Conservation (phyloP, 345 rosid species). For the Euphorbia lathyris region DNA sequence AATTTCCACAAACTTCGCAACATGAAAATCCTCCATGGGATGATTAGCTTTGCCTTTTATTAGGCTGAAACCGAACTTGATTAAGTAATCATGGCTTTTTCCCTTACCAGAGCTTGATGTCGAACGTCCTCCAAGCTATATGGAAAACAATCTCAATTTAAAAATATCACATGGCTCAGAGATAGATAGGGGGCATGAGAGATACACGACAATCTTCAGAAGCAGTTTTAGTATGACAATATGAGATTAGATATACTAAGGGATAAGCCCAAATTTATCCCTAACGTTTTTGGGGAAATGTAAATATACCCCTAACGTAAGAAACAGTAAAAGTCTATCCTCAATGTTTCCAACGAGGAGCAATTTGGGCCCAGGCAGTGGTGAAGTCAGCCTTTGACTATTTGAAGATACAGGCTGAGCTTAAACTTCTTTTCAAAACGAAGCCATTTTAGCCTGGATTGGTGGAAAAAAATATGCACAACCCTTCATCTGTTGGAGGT, state of each 20-base stretch:
- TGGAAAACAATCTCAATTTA: not conserved
- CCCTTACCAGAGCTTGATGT: constrained; percentile 63
- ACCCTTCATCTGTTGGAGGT: no score
- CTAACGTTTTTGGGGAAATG: no score
- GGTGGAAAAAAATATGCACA: no score
- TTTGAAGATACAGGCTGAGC: no score
- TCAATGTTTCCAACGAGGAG: no score
- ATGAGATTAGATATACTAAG: not conserved
- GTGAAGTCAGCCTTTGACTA: no score
- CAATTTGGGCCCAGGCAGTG: no score
- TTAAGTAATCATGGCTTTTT: constrained; percentile 41
- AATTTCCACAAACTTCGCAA: constrained; percentile 51
- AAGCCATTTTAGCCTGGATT: no score
- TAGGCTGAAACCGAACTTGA: constrained; percentile 61
- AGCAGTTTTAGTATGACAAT: not conserved
- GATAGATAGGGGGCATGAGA: not conserved
- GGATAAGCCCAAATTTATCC: no score
- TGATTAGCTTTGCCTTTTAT: constrained; percentile 63
- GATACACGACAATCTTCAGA: not conserved
- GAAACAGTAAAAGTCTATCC: no score
- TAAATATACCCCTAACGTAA: no score
- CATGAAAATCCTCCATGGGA: constrained; percentile 84
- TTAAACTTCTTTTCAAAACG: no score
- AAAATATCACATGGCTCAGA: not conserved
- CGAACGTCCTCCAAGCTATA: constrained; percentile 52